Base-by-base conservation (phyloP, 1,284 basidiomycete genomes). In the Chiua sp. region DNA sequence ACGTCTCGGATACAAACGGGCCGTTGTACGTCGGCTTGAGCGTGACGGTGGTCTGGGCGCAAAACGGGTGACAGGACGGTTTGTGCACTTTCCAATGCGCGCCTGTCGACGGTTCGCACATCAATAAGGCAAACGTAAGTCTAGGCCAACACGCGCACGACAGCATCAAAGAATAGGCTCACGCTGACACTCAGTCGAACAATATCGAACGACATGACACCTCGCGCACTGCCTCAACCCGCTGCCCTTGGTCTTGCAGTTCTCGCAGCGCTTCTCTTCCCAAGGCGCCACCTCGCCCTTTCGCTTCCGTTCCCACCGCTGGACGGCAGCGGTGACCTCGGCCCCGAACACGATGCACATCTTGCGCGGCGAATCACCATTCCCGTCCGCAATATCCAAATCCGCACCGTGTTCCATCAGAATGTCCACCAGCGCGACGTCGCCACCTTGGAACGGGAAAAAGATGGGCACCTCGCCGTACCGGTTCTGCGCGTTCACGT, bases 161-260 rank as follows among this genome's bases (percentile, higher is more conserved):
- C n/a, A n/a, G 13, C 11, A 44, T 42, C 39, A 18, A n/a, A 35
- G 39, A 37, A 46, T 1, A 20, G 28, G 75, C 81, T 13, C 62
- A 84, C 85, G 70, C 71, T 87, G 86, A 63, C 86, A 87, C 28
- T 76, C 78, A 2, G 71, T 63, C 8, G 82, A 85, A 59, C 86
- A 87, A 61, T 85, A 87, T 35, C 80, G 72, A 7, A 74, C 74
- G 3, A 79, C 67, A 15, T 74, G 75, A 57, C 84, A 86, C 46
- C 74, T 73, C 12, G 68, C 63, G 59, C 85, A 87, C 56, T 72
- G 73, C 69, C 77, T 82, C 58, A 87, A 64, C 35, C 64, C 63
- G 4, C 47, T 69, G 33, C 48, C 66, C 51, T 63, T 68, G 59
- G 63, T 63, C 30, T 66, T 72, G 59, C 80, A 82, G 6, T 65